Evolutionary conservation across 202 grass and related monocot species (phyloP).

Genomic region (Eragrostis tef): DNA sequence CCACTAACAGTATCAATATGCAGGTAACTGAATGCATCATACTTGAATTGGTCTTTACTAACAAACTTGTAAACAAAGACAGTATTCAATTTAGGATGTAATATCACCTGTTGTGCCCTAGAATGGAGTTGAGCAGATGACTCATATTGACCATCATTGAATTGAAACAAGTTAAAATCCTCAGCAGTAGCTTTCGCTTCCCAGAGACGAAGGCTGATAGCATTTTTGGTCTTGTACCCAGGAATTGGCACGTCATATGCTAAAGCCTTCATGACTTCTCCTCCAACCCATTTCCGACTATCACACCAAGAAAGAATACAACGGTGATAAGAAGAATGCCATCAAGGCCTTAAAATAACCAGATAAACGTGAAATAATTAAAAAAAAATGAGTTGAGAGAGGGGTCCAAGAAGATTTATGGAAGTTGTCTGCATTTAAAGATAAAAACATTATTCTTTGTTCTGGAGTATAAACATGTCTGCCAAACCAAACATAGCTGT

Average conservation of each 20-base stretch:
- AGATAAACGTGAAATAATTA: conserved; percentile 29
- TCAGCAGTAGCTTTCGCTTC: conserved; percentile 83
- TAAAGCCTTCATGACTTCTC: conserved; percentile 79
- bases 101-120: conserved; percentile 85
- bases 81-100: conserved; percentile 28
- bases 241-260: conserved; percentile 98
- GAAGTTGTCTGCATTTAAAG: not conserved
- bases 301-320: conserved; percentile 40
- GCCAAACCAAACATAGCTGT: not conserved
- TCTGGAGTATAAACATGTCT: conserved; percentile 23
- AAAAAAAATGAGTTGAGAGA: not conserved
- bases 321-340: conserved; percentile 25
- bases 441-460: not conserved
- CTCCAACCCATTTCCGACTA: conserved; percentile 85
- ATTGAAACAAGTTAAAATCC: conserved; percentile 93
- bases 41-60: conserved; percentile 7
- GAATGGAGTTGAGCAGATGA: conserved; percentile 85
- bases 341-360: conserved; percentile 32
- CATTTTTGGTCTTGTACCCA: conserved; percentile 97
- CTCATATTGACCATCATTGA: conserved; percentile 94
- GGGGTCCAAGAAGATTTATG: conserved; percentile 13
- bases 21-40: conserved; percentile 5
- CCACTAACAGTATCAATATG: conserved; percentile 17
- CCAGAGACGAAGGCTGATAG: conserved; percentile 94
- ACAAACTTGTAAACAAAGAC: conserved; percentile 17